Evolutionary conservation across 768 basidiomycete species (phyloP), one percentile per base, ranked within the genome.

Genomic region (Pleurotus sapidus): DNA sequence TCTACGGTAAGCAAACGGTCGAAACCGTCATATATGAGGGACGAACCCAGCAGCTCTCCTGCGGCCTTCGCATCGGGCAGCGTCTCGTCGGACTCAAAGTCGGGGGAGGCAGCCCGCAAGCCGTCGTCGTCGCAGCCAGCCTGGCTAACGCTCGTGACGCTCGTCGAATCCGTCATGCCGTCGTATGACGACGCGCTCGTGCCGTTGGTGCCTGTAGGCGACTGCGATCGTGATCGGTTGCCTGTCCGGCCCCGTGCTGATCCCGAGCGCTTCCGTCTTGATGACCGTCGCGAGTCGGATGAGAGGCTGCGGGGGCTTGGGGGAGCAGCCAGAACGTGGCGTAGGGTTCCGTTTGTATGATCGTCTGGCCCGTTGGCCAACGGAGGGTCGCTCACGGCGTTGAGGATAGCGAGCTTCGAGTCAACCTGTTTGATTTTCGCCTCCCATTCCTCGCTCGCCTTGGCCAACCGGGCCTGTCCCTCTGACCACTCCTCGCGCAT

Each of bases 361-460:
- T 30, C 4, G 27, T 30, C 27, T 30, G 27, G 0, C 27, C 27
- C 20, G 20, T 20, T 20, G 20, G 20, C 20, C 20, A 20, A 20
- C 20, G 20, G 20, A 30, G 5, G 27, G 27, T 30, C 27, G 27
- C 27, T 30, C 55, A 75, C 37, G 60, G 70, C 64, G 11, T 63
- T 63, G 47, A 71, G 27, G 43, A 54, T 23, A 4, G 51, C 60
- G 4, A 55, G 42, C 34, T 48, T 39, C 15, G 53, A 38, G 23
- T 56, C 58, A 17, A 86, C 72, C 8, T 69, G 68, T 12, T 77
- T 74, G 50, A 82, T 74, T 56, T 84, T 79, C 5, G 58, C 72
- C 71, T 95, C 95, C 88, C 90, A 95, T 62, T 95, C 91, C 42
- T 90, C 86, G 48, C 87, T 78, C 11, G 91, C 92, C 17, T 79